Evolutionary conservation across 371 early-diverging fungal species (phyloP).

Genomic region (Lichtheimia corymbifera): DNA sequence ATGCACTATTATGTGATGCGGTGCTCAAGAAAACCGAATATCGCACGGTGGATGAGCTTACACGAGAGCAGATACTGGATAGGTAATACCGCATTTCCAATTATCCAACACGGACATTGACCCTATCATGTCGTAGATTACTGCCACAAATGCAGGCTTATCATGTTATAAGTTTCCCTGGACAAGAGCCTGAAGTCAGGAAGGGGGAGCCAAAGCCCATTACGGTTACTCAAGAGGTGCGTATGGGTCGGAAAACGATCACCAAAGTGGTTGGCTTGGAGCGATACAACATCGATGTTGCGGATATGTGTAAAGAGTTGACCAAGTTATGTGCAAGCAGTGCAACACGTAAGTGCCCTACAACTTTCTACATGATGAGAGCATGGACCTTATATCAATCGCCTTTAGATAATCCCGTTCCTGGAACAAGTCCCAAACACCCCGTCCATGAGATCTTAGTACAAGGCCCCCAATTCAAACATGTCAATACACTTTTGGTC

Average conservation of each 20-base stretch:
- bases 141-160: slow-evolving; percentile 58
- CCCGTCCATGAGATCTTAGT: slow-evolving; percentile 71
- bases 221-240: slow-evolving; percentile 58
- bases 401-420: slow-evolving; percentile 53
- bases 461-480: slow-evolving; percentile 72
- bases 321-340: slow-evolving; percentile 68
- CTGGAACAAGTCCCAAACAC: slow-evolving; percentile 58
- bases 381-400: not conserved
- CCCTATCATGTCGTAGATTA: slow-evolving; percentile 17
- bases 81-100: slow-evolving; percentile 14
- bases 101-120: not conserved
- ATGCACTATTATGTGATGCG: slow-evolving; percentile 62
- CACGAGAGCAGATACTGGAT: slow-evolving; percentile 57
- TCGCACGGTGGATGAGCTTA: slow-evolving; percentile 47
- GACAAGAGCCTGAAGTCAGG: slow-evolving; percentile 38
- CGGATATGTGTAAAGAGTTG: slow-evolving; percentile 61
- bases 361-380: not conserved
- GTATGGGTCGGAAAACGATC: slow-evolving; percentile 67
- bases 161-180: slow-evolving; percentile 49
- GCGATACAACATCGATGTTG: slow-evolving; percentile 61
- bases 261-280: slow-evolving; percentile 69
- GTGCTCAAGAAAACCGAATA: slow-evolving; percentile 62
- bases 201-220: slow-evolving; percentile 55
- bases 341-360: slow-evolving; percentile 53
- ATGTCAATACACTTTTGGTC: slow-evolving; percentile 50